Evolutionary conservation across 768 basidiomycete species (phyloP).

Genomic region (Trametes elegans): DNA sequence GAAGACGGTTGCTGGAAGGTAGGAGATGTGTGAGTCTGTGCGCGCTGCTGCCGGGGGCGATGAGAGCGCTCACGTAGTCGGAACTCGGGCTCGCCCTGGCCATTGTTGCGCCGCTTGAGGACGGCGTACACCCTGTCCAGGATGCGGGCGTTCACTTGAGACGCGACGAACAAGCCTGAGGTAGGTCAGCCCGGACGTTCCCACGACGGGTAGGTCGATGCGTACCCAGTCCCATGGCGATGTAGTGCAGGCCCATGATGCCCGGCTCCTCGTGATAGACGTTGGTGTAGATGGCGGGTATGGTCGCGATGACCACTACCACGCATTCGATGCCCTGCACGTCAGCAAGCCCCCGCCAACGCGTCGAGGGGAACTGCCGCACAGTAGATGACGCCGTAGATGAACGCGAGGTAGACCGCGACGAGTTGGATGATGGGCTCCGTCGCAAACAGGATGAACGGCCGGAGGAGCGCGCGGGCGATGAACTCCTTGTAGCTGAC

Average conservation of each 20-base stretch:
- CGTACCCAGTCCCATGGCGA: conserved; percentile 62
- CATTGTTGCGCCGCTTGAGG: conserved; percentile 51
- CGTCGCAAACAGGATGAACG: conserved; percentile 56
- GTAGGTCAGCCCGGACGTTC: background rate
- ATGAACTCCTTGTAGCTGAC: conserved; percentile 54
- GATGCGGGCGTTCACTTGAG: conserved; percentile 50
- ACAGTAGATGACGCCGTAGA: conserved; percentile 65
- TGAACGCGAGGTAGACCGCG: conserved; percentile 65
- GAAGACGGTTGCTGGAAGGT: conserved; percentile 49
- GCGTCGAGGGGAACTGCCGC: background rate
- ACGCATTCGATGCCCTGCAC: background rate
- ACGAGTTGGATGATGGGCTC: conserved; percentile 72
- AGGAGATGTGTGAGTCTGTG: no score
- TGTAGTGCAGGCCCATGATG: conserved; percentile 65
- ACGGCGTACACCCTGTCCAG: conserved; percentile 57
- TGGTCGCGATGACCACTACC: conserved; percentile 66
- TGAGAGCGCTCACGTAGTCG: conserved; percentile 40
- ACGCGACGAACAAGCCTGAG: conserved; percentile 35
- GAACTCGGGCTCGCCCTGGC: conserved; percentile 53
- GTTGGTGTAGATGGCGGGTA: conserved; percentile 55
- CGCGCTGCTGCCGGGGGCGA: no score
- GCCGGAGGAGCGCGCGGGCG: conserved; percentile 54
- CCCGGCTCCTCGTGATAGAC: conserved; percentile 55
- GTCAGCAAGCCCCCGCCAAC: background rate
- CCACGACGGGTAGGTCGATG: background rate